Percentiles rank a stretch among this genome's conserved stretches.
phyloP scores from a whole-genome alignment of 2,329 filamentous ascomycete species.

The Atkinsonella hypoxylon region DNA sequence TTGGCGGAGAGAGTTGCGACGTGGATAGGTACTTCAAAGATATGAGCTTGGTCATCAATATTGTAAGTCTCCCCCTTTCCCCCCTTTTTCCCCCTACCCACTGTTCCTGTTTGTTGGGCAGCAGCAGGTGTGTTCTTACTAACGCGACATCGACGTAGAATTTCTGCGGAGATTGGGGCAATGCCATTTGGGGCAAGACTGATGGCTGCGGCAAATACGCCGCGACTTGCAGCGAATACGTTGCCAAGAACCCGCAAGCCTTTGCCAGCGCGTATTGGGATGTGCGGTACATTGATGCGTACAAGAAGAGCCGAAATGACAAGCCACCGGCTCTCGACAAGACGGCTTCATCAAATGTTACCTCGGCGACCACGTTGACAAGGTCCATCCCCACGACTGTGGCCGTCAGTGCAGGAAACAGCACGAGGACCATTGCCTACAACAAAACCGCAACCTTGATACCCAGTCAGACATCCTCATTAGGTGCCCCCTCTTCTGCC shows the following conservation, averaged over 20 bases:
- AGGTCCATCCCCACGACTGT: constrained; percentile 15
- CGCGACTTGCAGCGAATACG: constrained; percentile 33
- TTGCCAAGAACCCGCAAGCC: constrained; percentile 30
- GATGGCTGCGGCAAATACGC: constrained; percentile 29
- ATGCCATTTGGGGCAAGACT: constrained; percentile 26
- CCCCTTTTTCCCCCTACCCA: too few relatives aligned
- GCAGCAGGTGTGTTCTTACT: neutral
- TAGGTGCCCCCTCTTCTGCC: constrained; percentile 1
- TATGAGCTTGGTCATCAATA: constrained; percentile 64
- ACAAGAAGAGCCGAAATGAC: constrained; percentile 13
- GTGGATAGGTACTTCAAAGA: constrained; percentile 53
- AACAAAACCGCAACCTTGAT: neutral
- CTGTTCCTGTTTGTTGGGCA: neutral
- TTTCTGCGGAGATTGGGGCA: constrained; percentile 70
- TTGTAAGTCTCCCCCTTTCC: constrained; percentile 26
- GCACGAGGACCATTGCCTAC: constrained; percentile 6
- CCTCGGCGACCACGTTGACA: neutral
- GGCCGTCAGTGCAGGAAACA: constrained; percentile 10
- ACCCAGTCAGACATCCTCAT: neutral
- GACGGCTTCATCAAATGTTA: neutral
- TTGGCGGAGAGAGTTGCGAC: constrained; percentile 53
- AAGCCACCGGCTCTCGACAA: neutral
- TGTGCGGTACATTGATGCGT: constrained; percentile 42
- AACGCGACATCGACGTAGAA: constrained; percentile 26
- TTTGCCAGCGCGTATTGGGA: constrained; percentile 37